Evolutionary conservation across 768 basidiomycete genomes (phyloP), one percentile per base, ranked within the genome.

Genomic region (Floccularia luteovirens): DNA sequence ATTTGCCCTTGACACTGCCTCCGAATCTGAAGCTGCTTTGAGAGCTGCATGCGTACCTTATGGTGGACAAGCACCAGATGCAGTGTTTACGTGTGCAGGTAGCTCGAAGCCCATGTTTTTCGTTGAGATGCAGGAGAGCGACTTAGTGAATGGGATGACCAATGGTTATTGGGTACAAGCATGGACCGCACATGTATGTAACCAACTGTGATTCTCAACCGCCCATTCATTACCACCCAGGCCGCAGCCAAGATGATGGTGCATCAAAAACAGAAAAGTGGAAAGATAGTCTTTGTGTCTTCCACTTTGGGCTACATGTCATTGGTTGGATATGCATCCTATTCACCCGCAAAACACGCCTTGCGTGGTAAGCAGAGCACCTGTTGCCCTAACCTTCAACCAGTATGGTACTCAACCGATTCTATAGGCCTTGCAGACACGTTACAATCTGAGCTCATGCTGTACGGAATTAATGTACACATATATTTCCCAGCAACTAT

Each of bases 401-500:
- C 24, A 42, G 27, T 24, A 31, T 33, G 31, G 36, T 28, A 19
- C 22, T 21, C 21, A 8, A 23, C 10, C 32, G 7, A n/a, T 19
- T 37, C 11, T 20, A 5, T 52, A 91, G 90, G 84, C 11, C 75
- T 96, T 0, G 88, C 87, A 11, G 92, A 96, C 43, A 72, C 82
- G 0, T 69, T 96, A 11, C 80, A 83, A 5, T 82, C 78, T 19
- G 92, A 94, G 53, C 64, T 90, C 36, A 62, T 79, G 45, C 65
- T 92, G 5, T 90, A 93, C 55, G 74, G 71, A 36, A 85, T 90
- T 53, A 66, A 70, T 38, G 74, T 90, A 4, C 89, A 92, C 47
- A 75, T 88, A 31, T 90, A 79, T 62, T 82, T 89, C 61, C 90
- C 92, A 0, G 72, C 72, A 1, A 88, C 88, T 1, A 93, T 96